Evolutionary conservation across 2,329 filamentous ascomycete genomes (phyloP).

Genomic region (Penicillium sp.): DNA sequence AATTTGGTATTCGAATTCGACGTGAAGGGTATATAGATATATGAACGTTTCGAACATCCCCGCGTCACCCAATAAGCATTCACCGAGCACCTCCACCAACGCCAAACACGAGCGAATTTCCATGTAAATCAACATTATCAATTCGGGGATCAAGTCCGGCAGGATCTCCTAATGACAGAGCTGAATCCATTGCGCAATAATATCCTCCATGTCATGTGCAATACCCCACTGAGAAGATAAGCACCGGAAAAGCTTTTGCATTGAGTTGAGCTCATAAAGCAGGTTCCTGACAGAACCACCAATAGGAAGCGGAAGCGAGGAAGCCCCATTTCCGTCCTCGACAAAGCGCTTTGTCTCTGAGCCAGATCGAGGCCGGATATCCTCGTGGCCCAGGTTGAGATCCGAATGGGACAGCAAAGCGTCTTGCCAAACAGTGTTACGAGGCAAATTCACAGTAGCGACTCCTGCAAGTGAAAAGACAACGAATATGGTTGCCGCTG

Average conservation of each 20-base stretch:
- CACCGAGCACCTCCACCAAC: background rate
- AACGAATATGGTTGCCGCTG: conserved; percentile 43
- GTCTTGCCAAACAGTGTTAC: conserved; percentile 42
- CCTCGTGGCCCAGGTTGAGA: conserved; percentile 25
- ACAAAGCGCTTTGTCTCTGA: conserved; percentile 42
- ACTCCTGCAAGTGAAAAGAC: conserved; percentile 40
- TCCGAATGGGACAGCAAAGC: conserved; percentile 33
- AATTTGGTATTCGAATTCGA: background rate
- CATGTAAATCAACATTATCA: background rate
- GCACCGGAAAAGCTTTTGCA: conserved; percentile 47
- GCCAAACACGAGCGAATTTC: background rate
- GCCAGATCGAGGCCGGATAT: conserved; percentile 18
- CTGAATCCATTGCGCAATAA: conserved; percentile 45
- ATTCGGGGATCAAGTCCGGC: background rate
- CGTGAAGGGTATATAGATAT: background rate
- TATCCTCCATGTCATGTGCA: conserved; percentile 45
- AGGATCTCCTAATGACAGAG: conserved; percentile 34
- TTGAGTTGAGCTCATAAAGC: conserved; percentile 47
- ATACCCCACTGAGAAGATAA: conserved; percentile 46
- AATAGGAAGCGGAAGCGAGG: conserved; percentile 17
- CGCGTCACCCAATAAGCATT: background rate
- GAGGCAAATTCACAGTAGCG: conserved; percentile 38
- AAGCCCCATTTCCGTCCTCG: conserved; percentile 22
- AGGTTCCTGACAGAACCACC: conserved; percentile 37
- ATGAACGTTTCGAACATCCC: background rate